Conservation (phyloP, 1,284 basidiomycete genomes). For the Cutaneotrichosporon mucoides region DNA sequence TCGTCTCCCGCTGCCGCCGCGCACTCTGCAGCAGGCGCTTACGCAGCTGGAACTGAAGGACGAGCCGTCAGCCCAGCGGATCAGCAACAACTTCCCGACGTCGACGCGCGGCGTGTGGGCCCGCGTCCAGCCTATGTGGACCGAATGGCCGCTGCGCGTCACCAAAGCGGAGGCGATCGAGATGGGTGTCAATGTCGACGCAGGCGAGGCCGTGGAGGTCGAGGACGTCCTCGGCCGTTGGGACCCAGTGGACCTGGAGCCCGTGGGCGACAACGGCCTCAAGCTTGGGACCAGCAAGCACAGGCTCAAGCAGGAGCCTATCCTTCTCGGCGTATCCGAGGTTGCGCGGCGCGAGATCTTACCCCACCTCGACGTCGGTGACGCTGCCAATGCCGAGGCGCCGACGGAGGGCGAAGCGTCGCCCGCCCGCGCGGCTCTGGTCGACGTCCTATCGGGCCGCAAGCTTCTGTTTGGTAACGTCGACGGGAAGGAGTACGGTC, state of each 20-base stretch:
- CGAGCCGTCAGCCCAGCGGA: constrained; percentile 67
- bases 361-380: constrained; percentile 81
- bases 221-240: constrained; percentile 57
- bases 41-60: constrained; percentile 40
- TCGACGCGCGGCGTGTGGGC: constrained; percentile 57
- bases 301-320: constrained; percentile 55
- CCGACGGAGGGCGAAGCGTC: constrained; percentile 17
- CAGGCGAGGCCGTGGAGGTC: constrained; percentile 46
- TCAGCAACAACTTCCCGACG: constrained; percentile 57
- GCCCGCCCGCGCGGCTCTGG: constrained; percentile 61
- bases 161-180: constrained; percentile 58
- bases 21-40: constrained; percentile 32
- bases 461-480: constrained; percentile 57
- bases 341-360: constrained; percentile 68
- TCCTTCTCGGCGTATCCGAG: constrained; percentile 64
- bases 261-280: constrained; percentile 21
- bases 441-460: constrained; percentile 75
- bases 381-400: constrained; percentile 58
- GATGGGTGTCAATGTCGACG: constrained; percentile 58
- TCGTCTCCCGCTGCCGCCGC: constrained; percentile 33
- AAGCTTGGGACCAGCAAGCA: constrained; percentile 44
- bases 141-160: constrained; percentile 81
- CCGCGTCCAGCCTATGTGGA: constrained; percentile 73
- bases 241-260: constrained; percentile 35
- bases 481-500: constrained; percentile 60